Evolutionary conservation across 139 green algal genomes (phyloP), one percentile per base, ranked within the genome.

Genomic region (Chlamydomonas schloesseri): DNA sequence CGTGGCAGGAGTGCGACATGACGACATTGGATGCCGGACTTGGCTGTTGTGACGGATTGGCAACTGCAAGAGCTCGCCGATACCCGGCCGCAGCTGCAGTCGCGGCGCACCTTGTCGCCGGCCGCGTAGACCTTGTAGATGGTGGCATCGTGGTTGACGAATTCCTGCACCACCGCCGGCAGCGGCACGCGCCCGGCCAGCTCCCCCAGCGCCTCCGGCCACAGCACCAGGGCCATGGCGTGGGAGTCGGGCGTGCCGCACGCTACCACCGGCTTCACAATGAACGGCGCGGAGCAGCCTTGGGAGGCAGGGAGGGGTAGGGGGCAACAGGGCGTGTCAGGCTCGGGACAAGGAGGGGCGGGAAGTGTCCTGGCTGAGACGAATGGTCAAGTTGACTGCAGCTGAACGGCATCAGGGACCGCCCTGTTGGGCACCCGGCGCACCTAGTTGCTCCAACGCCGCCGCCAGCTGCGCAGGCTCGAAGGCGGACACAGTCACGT

Each of bases 121-220:
- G 96, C 87, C 20, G 94, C 91, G 60, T 98, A 98, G 46, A 93
- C 94, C 85, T 98, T 98, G 89, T 93, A 92, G 67, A 97, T 81
- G n/a, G 57, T 5, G 0, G 86, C 93, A 23, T 92, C 93, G 71
- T 98, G 96, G 82, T 97, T 93, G 28, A 98, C 90, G 74, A 96
- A 98, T 88, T 97, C 91, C 87, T 98, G 96, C 29, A 95, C 73
- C 37, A 97, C 84, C 14, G 87, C 91, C 10, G 94, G 93, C 71
- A 95, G 69, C 10, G 89, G 89, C 29, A 96, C 76, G 2, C 55
- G 20, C 55, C 55, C 55, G 9, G 20, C 55, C 78, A 74, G 64
- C 10, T 65, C 64, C 21, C 81, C 42, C 77, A 94, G 71, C 23
- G 68, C 85, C 9, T 62, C 14, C 24, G 94, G 88, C 0, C 87